phyloP scores from a whole-genome alignment of 116 monocot species.

The Posidonia oceanica region DNA sequence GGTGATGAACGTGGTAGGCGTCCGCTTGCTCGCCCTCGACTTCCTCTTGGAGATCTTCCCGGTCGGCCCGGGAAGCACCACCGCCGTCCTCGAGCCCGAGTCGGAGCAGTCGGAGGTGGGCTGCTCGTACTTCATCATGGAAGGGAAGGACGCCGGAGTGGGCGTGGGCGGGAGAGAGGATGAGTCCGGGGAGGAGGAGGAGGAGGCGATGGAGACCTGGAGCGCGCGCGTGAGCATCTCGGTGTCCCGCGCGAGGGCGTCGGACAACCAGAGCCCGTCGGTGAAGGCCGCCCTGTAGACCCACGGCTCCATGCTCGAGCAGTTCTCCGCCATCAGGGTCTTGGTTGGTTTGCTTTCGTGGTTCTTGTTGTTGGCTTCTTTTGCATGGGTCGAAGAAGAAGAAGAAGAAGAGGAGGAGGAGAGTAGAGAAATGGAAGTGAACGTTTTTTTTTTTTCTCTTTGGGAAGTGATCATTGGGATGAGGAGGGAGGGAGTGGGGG shows the following conservation, averaged over 20 bases:
- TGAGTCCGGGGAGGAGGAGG: background rate
- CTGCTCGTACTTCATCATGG: background rate
- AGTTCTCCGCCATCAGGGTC: conserved; percentile 11
- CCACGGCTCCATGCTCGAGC: conserved; percentile 9
- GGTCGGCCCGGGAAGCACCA: background rate
- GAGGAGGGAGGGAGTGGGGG: conserved; percentile 7
- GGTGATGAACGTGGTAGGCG: conserved; percentile 58
- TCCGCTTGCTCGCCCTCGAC: conserved; percentile 34
- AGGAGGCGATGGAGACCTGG: conserved; percentile 30
- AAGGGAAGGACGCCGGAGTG: conserved; percentile 1
- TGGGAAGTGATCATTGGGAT: background rate
- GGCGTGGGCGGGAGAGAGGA: conserved; percentile 4
- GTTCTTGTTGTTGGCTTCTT: background rate
- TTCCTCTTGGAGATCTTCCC: conserved; percentile 36
- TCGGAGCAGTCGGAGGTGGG: conserved; percentile 2
- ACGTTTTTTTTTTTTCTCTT: background rate
- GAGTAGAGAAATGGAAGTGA: too few species aligned
- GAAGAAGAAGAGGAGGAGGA: background rate
- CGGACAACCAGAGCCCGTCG: conserved; percentile 1
- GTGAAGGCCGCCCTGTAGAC: background rate
- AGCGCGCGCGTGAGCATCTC: conserved; percentile 45
- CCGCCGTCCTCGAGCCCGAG: background rate
- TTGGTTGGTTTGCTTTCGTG: background rate
- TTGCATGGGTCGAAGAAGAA: background rate
- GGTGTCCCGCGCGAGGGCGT: conserved; percentile 31